These are phyloP conservation scores for Mimosa bimucronata DNA, from an alignment of 306 rosid genomes.

Conservation along the genomic window DNA sequence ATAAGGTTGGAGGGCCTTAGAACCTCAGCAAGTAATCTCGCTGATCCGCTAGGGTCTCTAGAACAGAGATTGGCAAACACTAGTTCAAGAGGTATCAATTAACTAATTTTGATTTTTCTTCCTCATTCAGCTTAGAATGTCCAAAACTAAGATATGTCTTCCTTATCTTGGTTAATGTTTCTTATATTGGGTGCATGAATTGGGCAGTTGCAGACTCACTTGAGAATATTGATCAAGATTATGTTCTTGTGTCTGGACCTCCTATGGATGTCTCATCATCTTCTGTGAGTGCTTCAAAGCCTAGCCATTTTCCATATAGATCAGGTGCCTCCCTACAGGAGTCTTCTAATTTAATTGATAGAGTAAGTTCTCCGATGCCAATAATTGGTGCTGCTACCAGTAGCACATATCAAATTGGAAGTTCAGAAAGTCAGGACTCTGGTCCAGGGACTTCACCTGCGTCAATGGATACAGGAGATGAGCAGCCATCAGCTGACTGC, in stretches of 20 bases:
- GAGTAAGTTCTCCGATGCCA: constrained; percentile 80
- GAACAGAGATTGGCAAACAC: constrained; percentile 50
- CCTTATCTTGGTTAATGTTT: constrained; percentile 9
- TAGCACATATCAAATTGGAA: constrained; percentile 66
- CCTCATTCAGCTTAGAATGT: constrained; percentile 33
- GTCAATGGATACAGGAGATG: constrained; percentile 79
- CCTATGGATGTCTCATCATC: constrained; percentile 73
- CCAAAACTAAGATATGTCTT: constrained; percentile 31
- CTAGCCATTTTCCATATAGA: constrained; percentile 57
- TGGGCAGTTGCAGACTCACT: constrained; percentile 70
- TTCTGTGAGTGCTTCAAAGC: constrained; percentile 65
- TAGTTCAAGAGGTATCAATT: constrained; percentile 61
- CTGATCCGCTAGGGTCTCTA: constrained; percentile 47
- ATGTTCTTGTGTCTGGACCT: constrained; percentile 91
- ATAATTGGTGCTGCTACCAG: constrained; percentile 59
- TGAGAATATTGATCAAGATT: constrained; percentile 91
- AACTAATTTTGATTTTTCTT: constrained; percentile 22
- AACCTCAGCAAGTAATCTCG: constrained; percentile 49
- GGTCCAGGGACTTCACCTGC: constrained; percentile 87
- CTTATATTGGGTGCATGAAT: constrained; percentile 42
- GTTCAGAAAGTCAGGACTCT: constrained; percentile 89
- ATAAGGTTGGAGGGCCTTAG: constrained; percentile 54
- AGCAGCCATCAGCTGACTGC: constrained; percentile 86
- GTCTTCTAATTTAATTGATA: constrained; percentile 48
- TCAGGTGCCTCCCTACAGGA: constrained; percentile 61